Percentiles rank a stretch among this genome's conserved stretches.
Conservation (phyloP, 331 rosid genomes). For the Rosa hybrid region DNA sequence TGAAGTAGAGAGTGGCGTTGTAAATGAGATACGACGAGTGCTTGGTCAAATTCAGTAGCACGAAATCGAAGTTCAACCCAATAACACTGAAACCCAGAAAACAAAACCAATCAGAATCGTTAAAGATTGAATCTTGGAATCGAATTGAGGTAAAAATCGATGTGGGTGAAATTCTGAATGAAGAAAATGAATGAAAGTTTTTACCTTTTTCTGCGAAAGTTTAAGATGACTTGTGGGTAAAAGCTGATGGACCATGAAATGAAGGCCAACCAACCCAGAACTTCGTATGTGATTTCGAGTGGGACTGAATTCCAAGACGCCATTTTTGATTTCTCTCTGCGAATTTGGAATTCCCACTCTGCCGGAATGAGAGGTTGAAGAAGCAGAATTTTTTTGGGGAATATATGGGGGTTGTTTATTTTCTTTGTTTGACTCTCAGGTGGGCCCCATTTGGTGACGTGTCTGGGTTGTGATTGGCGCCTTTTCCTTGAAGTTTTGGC, state of each 20-base stretch:
- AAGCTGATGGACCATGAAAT: slow-evolving; percentile 64
- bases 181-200: neutral
- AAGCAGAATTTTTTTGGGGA: no score
- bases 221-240: slow-evolving; percentile 84
- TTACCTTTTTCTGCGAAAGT: slow-evolving; percentile 52
- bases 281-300: slow-evolving; percentile 52
- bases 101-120: neutral
- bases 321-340: slow-evolving; percentile 32
- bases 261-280: slow-evolving; percentile 79
- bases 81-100: slow-evolving; percentile 53
- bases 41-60: slow-evolving; percentile 62
- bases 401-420: neutral
- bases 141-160: neutral
- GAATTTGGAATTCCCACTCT: neutral
- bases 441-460: neutral
- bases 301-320: slow-evolving; percentile 77
- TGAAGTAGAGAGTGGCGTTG: slow-evolving; percentile 77
- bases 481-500: neutral
- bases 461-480: neutral
- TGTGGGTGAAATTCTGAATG: no score
- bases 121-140: neutral
- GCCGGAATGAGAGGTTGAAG: neutral
- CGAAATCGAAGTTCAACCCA: slow-evolving; percentile 73
- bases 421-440: neutral
- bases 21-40: slow-evolving; percentile 66